Base-by-base conservation (phyloP, 306 rosid genomes). In the Purshia tridentata region DNA sequence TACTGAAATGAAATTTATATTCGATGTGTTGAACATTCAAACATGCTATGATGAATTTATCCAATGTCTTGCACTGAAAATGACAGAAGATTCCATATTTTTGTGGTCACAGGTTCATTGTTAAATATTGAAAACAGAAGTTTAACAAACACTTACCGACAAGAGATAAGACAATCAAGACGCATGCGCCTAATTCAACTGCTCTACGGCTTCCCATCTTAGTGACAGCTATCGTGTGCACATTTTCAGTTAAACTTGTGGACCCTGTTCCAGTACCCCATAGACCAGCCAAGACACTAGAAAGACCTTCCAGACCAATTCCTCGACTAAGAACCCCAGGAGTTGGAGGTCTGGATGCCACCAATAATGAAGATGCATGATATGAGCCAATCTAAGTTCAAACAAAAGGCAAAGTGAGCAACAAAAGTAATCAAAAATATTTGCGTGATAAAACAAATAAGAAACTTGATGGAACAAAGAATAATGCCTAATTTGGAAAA, bases 211-310 rank as follows among this genome's bases (percentile, higher is more conserved):
- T 95, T 85, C 99, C 99, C 98, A 95, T 91, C 92, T 90, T 95
- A 60, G 99, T 91, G 70, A 91, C 98, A 44, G 99, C 99, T 83
- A 95, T 85, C 53, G 99, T 95, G 75, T 95, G 99, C 50, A 91
- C 88, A 76, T 95, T 95, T 87, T 95, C 99, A 19, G 99, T 91
- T 74, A 95, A 80, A 66, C 98, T 91, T 50, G 95, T 82, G 55
- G 96, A 95, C 20, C 96, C 99, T 9, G 96, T 88, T 84, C 98
- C 99, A 59, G 98, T 90, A 67, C 99, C 99, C 99, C 99, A 95
- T 23, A 95, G 86, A 81, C 91, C 99, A 80, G 98, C 99, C 95
- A 95, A 65, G 81, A 95, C 77, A 76, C 99, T 86, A 44, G 96
- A 69, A 79, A 95, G 88, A 74, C 99, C 98, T 83, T 95, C 99